These are phyloP conservation scores for Amorphotheca resinae DNA, from an alignment of 495 filamentous ascomycete genomes.

Conservation along the genomic window DNA sequence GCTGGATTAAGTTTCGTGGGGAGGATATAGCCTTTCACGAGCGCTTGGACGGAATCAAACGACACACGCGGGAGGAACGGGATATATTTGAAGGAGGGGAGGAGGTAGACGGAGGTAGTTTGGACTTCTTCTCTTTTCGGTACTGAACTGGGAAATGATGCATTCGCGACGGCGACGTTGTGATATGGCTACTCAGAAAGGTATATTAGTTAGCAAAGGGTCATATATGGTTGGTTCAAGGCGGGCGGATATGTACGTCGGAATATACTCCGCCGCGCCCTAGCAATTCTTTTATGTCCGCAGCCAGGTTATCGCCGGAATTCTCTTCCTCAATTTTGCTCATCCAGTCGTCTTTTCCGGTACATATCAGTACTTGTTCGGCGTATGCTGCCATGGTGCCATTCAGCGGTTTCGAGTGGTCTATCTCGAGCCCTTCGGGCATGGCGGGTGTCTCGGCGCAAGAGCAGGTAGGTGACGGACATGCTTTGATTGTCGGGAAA, in stretches of 20 bases:
- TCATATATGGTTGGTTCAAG: background rate
- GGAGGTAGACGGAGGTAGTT: constrained; percentile 52
- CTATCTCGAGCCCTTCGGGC: constrained; percentile 63
- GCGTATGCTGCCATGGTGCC: constrained; percentile 68
- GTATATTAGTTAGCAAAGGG: constrained; percentile 5
- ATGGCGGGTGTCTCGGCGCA: constrained; percentile 53
- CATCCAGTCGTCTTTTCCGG: constrained; percentile 69
- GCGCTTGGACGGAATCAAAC: constrained; percentile 35
- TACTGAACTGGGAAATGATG: constrained; percentile 46
- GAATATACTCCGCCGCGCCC: constrained; percentile 52
- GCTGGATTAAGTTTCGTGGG: constrained; percentile 46
- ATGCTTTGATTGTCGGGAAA: constrained; percentile 26
- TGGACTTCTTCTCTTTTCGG: constrained; percentile 29
- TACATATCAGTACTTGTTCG: constrained; percentile 72
- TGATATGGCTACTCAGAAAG: constrained; percentile 52
- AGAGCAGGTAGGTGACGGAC: constrained; percentile 58
- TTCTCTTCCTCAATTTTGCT: constrained; percentile 50
- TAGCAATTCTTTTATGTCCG: constrained; percentile 54
- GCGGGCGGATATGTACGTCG: constrained; percentile 33
- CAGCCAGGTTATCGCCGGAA: constrained; percentile 48
- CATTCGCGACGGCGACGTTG: constrained; percentile 61
- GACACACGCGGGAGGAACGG: constrained; percentile 47
- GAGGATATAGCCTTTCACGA: constrained; percentile 45
- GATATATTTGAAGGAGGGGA: constrained; percentile 70
- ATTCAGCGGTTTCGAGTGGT: constrained; percentile 52